These are phyloP conservation scores for Thalassiosira mediterranea DNA, from an alignment of 352 stramenopile genomes.

Conservation along the genomic window DNA sequence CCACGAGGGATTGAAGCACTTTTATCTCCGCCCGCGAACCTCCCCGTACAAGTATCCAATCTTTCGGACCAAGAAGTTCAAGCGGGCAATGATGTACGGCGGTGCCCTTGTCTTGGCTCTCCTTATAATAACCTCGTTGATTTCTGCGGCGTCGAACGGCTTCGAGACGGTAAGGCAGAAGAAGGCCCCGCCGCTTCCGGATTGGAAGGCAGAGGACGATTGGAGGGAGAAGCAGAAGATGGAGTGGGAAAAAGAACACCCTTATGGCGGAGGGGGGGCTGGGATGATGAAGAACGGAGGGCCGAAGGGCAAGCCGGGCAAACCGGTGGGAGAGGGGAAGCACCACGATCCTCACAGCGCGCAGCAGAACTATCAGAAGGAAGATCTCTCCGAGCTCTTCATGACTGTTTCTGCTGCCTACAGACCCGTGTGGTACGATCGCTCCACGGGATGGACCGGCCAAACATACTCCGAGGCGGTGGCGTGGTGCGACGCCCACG, in stretches of 20 bases:
- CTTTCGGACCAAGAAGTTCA: slow-evolving; percentile 31
- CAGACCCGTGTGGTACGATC: slow-evolving; percentile 42
- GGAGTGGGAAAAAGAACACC: slow-evolving; percentile 22
- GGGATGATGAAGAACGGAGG: too few relatives aligned
- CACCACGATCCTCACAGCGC: neutral
- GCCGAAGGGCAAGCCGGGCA: too few relatives aligned
- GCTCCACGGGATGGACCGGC: slow-evolving; percentile 33
- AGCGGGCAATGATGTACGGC: slow-evolving; percentile 21
- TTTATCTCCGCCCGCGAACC: slow-evolving; percentile 2
- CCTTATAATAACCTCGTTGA: slow-evolving; percentile 9
- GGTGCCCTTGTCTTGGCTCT: neutral
- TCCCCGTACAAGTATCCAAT: slow-evolving; percentile 38
- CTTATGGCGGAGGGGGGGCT: neutral
- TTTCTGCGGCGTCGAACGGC: slow-evolving; percentile 27
- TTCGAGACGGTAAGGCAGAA: slow-evolving; percentile 14
- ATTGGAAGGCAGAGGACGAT: slow-evolving; percentile 26
- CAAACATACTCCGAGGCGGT: slow-evolving; percentile 39
- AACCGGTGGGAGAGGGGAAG: neutral
- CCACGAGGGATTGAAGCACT: slow-evolving; percentile 27
- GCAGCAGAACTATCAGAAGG: too few relatives aligned
- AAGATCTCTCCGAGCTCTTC: too few relatives aligned
- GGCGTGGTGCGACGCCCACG: slow-evolving; percentile 24
- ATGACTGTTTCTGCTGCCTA: slow-evolving; percentile 20
- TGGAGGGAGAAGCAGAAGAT: slow-evolving; percentile 23
- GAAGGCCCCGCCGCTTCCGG: slow-evolving; percentile 10